These are phyloP conservation scores for Thermothelomyces thermophilus DNA, from an alignment of 2,329 filamentous ascomycete species.

Conservation along the genomic window DNA sequence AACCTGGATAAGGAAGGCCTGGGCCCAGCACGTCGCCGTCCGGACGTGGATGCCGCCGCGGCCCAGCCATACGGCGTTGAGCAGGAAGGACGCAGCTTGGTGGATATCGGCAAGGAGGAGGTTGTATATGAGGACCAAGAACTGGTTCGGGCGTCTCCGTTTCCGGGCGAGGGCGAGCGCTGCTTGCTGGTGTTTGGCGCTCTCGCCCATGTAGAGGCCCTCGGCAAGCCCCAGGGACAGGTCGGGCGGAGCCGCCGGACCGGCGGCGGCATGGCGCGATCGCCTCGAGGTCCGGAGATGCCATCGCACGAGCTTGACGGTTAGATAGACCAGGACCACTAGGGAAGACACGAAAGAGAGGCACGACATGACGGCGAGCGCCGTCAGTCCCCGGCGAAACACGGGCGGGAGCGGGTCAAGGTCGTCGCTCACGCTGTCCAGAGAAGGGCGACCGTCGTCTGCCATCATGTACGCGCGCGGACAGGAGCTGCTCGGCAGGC, in stretches of 20 bases:
- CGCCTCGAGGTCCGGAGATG: constrained; percentile 17
- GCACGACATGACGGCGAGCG: constrained; percentile 22
- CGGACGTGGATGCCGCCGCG: constrained; percentile 42
- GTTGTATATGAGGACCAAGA: constrained; percentile 54
- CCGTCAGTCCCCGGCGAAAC: constrained; percentile 24
- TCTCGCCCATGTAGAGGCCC: constrained; percentile 21
- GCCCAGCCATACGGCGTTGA: constrained; percentile 47
- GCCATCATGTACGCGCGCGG: constrained; percentile 9
- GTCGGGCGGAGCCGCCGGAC: constrained; percentile 18
- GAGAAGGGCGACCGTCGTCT: background rate
- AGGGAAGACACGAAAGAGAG: constrained; percentile 25
- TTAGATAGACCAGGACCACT: constrained; percentile 26
- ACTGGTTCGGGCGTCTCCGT: constrained; percentile 41
- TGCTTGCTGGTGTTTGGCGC: background rate
- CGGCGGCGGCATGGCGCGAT: background rate
- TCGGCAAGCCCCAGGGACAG: constrained; percentile 27
- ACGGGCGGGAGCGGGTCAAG: constrained; percentile 21
- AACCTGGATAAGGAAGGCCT: constrained; percentile 53
- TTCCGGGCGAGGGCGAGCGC: background rate
- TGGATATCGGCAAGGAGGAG: constrained; percentile 53
- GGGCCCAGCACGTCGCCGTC: constrained; percentile 43
- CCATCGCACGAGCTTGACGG: constrained; percentile 27
- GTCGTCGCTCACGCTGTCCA: constrained; percentile 15
- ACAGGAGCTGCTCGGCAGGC: constrained; percentile 7
- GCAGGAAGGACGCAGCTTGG: constrained; percentile 48